Evolutionary conservation across 768 basidiomycete genomes (phyloP), one percentile per base, ranked within the genome.

Genomic region (Chalciporus sphaerocephalus): DNA sequence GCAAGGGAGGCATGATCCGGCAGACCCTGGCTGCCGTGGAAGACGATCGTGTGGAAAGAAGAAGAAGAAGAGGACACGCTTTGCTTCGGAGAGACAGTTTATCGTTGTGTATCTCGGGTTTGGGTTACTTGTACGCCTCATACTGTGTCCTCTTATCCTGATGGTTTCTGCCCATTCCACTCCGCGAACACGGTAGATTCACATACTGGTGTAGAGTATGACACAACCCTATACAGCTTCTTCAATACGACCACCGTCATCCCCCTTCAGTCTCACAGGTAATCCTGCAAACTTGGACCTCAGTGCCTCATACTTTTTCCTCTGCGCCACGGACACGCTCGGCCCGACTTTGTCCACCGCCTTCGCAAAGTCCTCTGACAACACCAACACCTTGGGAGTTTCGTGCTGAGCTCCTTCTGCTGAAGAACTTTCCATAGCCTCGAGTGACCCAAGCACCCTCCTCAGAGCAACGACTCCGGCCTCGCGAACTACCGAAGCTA

Each of bases 401-500:
- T n/a, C n/a, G n/a, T n/a, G n/a, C n/a, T n/a, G n/a, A n/a, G n/a
- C n/a, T n/a, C n/a, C n/a, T n/a, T n/a, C n/a, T n/a, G n/a, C n/a
- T n/a, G n/a, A n/a, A n/a, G n/a, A n/a, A n/a, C n/a, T n/a, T 2
- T 80, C 81, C 68, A 87, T 74, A 45, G 71, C 67, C 48, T 85
- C 84, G 46, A 91, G 71, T 18, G 78, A 74, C 4, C 88, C 89
- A 17, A 89, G 65, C 2, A 78, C 76, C 1, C 82, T 72, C 48
- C 78, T 76, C 46, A 97, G 68, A 1, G 93, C 91, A n/a, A 76
- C 68, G 2, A 95, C 92, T 3, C 90, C 92, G 0, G 93, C 91
- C 65, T 96, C 93, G 32, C 93, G 72, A 10, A 94, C 87, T 21
- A 95, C 68, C 2, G 91, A 81, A 2, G 92, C 90, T 5, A 96